Conservation (phyloP, 2,329 filamentous ascomycete genomes). For the Colletotrichum plurivorum region DNA sequence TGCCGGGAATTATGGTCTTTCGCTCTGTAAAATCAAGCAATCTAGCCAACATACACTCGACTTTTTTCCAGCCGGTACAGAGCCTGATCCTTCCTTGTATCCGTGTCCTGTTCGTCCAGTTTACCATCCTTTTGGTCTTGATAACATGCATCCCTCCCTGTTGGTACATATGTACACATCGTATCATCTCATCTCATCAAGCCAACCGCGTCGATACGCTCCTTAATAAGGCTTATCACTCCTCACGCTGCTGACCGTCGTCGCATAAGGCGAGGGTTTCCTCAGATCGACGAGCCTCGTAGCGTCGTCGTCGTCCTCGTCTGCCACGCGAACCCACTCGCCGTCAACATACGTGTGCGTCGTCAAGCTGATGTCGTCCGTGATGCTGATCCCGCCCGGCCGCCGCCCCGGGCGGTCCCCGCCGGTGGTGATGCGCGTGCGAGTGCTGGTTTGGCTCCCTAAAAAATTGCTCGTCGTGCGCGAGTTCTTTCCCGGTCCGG, state of each 20-base stretch:
- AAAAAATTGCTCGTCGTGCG: slow-evolving; percentile 4
- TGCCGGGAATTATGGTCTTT: not conserved
- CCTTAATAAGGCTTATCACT: slow-evolving; percentile 4
- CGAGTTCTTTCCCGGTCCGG: not conserved
- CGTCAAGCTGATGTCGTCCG: slow-evolving; percentile 22
- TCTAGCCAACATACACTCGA: not conserved
- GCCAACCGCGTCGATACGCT: not conserved
- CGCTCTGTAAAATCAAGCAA: not conserved
- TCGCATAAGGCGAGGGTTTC: not conserved
- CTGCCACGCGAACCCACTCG: slow-evolving; percentile 22
- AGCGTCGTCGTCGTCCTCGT: slow-evolving; percentile 22
- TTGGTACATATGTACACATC: not conserved
- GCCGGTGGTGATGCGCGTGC: slow-evolving; percentile 20
- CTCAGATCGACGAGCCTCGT: slow-evolving; percentile 4
- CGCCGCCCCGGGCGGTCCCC: slow-evolving; percentile 12
- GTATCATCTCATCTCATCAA: not conserved
- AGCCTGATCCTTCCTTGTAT: no score
- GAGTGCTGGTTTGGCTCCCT: slow-evolving; percentile 20
- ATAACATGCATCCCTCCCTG: no score
- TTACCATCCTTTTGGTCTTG: no score
- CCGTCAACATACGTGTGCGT: slow-evolving; percentile 23
- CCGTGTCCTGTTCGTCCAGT: no score
- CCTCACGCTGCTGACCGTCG: slow-evolving; percentile 6
- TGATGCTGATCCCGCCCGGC: slow-evolving; percentile 18
- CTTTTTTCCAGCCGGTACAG: no score